Conservation (phyloP, 2,329 filamentous ascomycete genomes). For the Byssoonygena ceratinophila region DNA sequence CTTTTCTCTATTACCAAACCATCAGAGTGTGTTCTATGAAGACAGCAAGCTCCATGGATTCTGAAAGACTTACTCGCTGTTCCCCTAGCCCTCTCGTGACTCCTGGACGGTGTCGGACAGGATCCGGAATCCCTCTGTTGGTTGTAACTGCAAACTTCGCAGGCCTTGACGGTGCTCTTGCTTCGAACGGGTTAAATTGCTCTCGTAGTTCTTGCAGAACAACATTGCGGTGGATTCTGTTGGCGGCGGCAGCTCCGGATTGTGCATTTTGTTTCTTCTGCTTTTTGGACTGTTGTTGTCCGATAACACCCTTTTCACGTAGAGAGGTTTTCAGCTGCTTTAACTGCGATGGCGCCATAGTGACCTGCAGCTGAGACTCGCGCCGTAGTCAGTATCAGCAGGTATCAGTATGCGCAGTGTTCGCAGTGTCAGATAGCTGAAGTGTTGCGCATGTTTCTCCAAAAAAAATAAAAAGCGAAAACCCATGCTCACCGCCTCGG, state of each 20-base stretch:
- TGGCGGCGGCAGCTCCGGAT: constrained; percentile 57
- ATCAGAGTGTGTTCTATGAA: background rate
- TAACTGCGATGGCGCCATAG: constrained; percentile 89
- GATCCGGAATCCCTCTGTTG: constrained; percentile 43
- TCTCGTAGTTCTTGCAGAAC: constrained; percentile 81
- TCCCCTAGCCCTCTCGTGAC: constrained; percentile 78
- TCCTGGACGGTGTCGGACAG: constrained; percentile 62
- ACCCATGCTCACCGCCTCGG: constrained; percentile 28
- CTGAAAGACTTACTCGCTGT: constrained; percentile 50
- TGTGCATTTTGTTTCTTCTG: constrained; percentile 67
- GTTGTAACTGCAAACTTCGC: constrained; percentile 80
- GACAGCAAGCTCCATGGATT: constrained; percentile 21
- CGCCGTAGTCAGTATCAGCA: background rate
- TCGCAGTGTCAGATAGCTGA: no score
- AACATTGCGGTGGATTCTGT: constrained; percentile 63
- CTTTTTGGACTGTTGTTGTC: constrained; percentile 91
- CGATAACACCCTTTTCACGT: constrained; percentile 76
- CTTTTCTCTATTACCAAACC: constrained; percentile 48
- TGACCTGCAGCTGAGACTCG: constrained; percentile 16
- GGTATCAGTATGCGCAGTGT: no score
- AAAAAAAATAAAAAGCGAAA: constrained; percentile 16
- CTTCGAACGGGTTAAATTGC: constrained; percentile 95
- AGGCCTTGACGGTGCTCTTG: constrained; percentile 66
- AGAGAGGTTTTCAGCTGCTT: constrained; percentile 91
- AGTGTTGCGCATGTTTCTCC: background rate